Evolutionary conservation across 2,329 filamentous ascomycete species (phyloP).

Genomic region (Cladosporium sp.): DNA sequence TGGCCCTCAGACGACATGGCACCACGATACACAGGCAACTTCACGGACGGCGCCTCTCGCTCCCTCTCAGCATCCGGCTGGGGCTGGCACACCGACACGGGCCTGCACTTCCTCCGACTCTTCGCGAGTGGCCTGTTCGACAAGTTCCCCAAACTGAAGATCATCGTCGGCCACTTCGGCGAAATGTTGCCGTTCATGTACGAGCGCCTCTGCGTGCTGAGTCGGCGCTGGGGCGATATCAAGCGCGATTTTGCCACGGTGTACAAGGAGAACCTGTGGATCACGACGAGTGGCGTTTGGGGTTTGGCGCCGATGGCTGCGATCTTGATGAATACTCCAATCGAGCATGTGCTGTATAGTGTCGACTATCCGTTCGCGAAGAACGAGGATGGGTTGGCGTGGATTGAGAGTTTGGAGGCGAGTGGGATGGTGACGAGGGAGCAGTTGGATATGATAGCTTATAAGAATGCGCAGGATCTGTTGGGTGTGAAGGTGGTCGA

Average conservation of each 20-base stretch:
- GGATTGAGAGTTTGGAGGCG: constrained; percentile 46
- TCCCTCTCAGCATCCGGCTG: constrained; percentile 41
- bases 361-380: constrained; percentile 57
- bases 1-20: constrained; percentile 37
- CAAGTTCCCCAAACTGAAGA: constrained; percentile 49
- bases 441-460: constrained; percentile 48
- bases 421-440: constrained; percentile 50
- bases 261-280: constrained; percentile 52
- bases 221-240: constrained; percentile 30
- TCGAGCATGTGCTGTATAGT: constrained; percentile 53
- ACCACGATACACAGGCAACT: constrained; percentile 33
- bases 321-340: constrained; percentile 33
- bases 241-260: constrained; percentile 38
- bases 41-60: constrained; percentile 26
- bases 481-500: constrained; percentile 32
- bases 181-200: constrained; percentile 57
- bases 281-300: constrained; percentile 57
- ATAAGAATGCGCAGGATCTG: constrained; percentile 49
- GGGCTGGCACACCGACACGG: constrained; percentile 51
- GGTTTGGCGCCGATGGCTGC: constrained; percentile 47
- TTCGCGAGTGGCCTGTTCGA: constrained; percentile 55
- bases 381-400: constrained; percentile 49
- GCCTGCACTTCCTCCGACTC: constrained; percentile 46
- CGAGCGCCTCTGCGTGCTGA: constrained; percentile 39
- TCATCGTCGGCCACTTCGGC: constrained; percentile 55